These are phyloP conservation scores for Pythium utonaiense DNA, from an alignment of 352 stramenopile species.

Conservation along the genomic window DNA sequence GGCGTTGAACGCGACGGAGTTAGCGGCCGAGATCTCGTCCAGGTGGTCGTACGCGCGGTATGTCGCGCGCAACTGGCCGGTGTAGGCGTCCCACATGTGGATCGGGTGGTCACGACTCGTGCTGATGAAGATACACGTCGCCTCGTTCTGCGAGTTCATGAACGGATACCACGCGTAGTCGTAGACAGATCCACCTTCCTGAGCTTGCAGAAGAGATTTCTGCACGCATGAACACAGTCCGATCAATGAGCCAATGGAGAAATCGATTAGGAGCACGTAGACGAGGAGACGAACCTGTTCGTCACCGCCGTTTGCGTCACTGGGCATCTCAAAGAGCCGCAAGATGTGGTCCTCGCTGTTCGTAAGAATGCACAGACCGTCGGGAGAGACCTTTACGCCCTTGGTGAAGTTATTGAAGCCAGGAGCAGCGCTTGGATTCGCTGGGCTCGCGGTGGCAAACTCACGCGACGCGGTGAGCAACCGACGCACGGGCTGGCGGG, in stretches of 20 bases:
- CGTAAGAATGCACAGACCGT: constrained; percentile 85
- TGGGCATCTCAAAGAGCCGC: constrained; percentile 67
- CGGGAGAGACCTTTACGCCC: constrained; percentile 67
- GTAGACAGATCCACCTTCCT: constrained; percentile 82
- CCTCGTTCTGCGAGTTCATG: constrained; percentile 75
- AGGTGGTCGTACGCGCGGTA: constrained; percentile 85
- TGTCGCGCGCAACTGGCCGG: constrained; percentile 68
- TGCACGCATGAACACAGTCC: not conserved
- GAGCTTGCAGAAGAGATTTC: constrained; percentile 43
- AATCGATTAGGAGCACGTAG: not conserved
- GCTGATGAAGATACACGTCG: constrained; percentile 82
- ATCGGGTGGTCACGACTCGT: constrained; percentile 86
- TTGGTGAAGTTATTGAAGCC: constrained; percentile 75
- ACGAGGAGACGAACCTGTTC: constrained; percentile 6
- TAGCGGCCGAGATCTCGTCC: constrained; percentile 78
- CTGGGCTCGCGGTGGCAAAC: constrained; percentile 2
- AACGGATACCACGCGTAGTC: constrained; percentile 88
- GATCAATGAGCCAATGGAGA: too few species aligned
- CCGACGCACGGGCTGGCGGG: not conserved
- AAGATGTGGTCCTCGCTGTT: constrained; percentile 80
- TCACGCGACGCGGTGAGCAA: constrained; percentile 11
- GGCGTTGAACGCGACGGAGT: constrained; percentile 79
- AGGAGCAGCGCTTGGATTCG: not conserved
- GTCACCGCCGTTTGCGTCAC: not conserved
- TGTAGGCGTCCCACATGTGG: constrained; percentile 92